Evolutionary conservation across 148 eudicot genomes (phyloP).

Genomic region (Dysphania ambrosioides): DNA sequence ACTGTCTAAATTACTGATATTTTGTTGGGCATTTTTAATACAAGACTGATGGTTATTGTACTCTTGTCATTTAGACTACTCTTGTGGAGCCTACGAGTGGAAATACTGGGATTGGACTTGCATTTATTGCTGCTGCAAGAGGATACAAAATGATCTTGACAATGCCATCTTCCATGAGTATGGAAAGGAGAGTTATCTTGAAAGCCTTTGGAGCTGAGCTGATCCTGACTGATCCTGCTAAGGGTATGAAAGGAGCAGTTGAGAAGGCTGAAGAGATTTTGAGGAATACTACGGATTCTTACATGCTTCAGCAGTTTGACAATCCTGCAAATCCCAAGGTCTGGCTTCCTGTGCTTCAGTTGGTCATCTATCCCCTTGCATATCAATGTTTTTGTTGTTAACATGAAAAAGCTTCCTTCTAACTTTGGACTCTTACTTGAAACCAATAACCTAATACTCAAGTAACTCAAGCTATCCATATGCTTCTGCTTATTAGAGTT

Average conservation of each 20-base stretch:
- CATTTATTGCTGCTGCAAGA: conserved; percentile 94
- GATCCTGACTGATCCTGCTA: conserved; percentile 82
- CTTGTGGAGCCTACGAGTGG: conserved; percentile 99
- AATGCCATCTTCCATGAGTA: conserved; percentile 98
- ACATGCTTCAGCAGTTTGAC: conserved; percentile 97
- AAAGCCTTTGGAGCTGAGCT: conserved; percentile 99
- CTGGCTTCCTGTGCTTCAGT: conserved; percentile 4
- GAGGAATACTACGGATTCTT: conserved; percentile 68
- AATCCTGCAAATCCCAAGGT: conserved; percentile 99
- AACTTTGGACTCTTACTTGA: background rate
- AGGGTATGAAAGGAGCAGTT: conserved; percentile 97
- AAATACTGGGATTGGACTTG: conserved; percentile 97
- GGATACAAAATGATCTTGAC: conserved; percentile 91
- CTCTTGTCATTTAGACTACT: conserved; percentile 49
- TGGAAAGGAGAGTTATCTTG: conserved; percentile 93
- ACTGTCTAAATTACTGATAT: background rate
- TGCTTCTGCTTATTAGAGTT: too few relatives aligned
- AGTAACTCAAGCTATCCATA: background rate
- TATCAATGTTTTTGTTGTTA: too few relatives aligned
- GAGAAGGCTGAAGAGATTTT: conserved; percentile 88
- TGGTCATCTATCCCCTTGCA: background rate
- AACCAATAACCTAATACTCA: background rate
- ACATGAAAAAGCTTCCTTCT: too few relatives aligned
- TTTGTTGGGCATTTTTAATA: background rate
- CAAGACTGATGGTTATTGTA: conserved; percentile 2